A percentile compares a stretch with the other conserved stretches of the same genome.
Evolutionary conservation across 2,329 filamentous ascomycete genomes (phyloP).

Genomic region (Colletotrichum sp.): DNA sequence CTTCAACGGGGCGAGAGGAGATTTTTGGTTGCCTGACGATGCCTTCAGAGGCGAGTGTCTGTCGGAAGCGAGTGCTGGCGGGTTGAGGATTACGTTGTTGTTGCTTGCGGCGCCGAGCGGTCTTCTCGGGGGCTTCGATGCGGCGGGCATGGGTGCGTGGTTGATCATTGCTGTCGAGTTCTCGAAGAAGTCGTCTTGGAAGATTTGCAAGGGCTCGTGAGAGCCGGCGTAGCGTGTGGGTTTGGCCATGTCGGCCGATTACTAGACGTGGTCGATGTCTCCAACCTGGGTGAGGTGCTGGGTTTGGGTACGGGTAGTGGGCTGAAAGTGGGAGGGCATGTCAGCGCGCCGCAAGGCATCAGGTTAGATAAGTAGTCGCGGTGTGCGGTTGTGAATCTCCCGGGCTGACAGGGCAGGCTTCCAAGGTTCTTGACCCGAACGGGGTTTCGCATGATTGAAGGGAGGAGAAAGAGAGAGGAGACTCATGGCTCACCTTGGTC

Average conservation of each 20-base stretch:
- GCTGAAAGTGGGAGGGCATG: slow-evolving; percentile 13
- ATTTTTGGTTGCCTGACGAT: slow-evolving; percentile 56
- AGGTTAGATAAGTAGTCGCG: slow-evolving; percentile 20
- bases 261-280: not conserved
- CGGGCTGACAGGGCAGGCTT: not conserved
- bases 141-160: slow-evolving; percentile 61
- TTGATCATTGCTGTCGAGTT: slow-evolving; percentile 54
- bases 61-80: slow-evolving; percentile 56
- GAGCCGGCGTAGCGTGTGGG: slow-evolving; percentile 50
- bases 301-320: slow-evolving; percentile 8
- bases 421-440: slow-evolving; percentile 8
- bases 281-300: not conserved
- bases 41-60: slow-evolving; percentile 75
- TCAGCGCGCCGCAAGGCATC: slow-evolving; percentile 16
- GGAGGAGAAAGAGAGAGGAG: slow-evolving; percentile 20
- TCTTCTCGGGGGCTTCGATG: slow-evolving; percentile 51
- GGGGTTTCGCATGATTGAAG: slow-evolving; percentile 21
- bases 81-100: slow-evolving; percentile 74
- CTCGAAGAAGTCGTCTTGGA: slow-evolving; percentile 55
- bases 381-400: slow-evolving; percentile 6
- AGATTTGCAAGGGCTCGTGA: slow-evolving; percentile 56
- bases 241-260: slow-evolving; percentile 57
- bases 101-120: slow-evolving; percentile 57
- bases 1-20: slow-evolving; percentile 64
- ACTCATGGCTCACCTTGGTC: slow-evolving; percentile 23